Base-by-base conservation (phyloP, 2,329 filamentous ascomycete genomes). In the Periconia digitata region DNA sequence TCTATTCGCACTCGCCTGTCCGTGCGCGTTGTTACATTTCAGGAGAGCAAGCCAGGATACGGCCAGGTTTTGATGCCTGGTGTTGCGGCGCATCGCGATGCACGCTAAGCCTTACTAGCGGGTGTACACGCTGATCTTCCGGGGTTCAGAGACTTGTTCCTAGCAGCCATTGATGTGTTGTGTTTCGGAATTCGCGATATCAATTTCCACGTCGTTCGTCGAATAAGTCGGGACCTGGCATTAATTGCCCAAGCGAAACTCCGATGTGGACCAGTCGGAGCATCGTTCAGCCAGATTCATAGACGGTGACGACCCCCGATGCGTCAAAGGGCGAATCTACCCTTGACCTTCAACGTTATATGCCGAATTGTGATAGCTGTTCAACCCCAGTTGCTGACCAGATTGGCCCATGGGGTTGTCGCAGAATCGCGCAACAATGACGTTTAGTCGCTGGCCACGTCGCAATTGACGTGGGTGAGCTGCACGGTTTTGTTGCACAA, bases 131-230 rank as follows among this genome's bases (percentile, higher is more conserved):
- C 24, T 35, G 41, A 43, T 43, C 41, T 22, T 27, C 24, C 17
- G 41, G 41, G 41, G 24, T 6, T 34, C 6, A 12, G n/a, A 34
- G 12, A 18, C 15, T 20, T 34, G 41, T 43, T 43, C 41, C 41
- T 43, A 18, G 24, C 27, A 6, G 17, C 41, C 41, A 7, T 43
- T 43, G 24, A 43, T 27, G 41, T 43, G 41, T n/a, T n/a, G 41
- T 43, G 24, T 42, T 42, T 47, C 44, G 27, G 18, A 12, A 22
- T 42, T 24, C 18, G 37, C 20, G 15, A 18, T 45, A 20, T 18
- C 32, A 24, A 23, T 27, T 43, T 12, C 22, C 22, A 29, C 13
- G 18, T 24, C 40, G 20, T 17, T 43, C 22, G 40, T 43, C 27
- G 40, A 40, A 40, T 40, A 40, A 40, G 37, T 40, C n/a, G 37